phyloP scores from a whole-genome alignment of 352 stramenopile species.

The Phytopythium montanum region DNA sequence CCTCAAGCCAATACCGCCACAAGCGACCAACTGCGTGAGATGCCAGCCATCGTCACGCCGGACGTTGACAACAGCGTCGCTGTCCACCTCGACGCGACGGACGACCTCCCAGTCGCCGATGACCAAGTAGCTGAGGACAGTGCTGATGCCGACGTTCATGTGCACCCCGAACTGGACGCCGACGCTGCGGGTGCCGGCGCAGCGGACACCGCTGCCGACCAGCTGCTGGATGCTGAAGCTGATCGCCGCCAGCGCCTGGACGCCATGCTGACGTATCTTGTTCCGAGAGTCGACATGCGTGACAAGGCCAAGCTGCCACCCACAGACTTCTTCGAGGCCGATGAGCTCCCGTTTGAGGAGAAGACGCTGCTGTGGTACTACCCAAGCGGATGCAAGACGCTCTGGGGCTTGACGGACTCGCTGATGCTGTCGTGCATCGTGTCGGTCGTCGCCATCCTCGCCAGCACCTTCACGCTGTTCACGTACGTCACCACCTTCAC shows the following conservation, averaged over 20 bases:
- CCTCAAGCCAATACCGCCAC: too few species aligned
- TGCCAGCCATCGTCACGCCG: neutral
- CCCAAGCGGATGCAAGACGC: neutral
- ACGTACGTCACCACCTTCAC: neutral
- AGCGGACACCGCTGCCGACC: too few species aligned
- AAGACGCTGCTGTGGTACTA: neutral
- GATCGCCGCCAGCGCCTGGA: neutral
- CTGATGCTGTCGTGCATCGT: neutral
- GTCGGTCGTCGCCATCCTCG: neutral
- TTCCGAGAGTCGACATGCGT: constrained; percentile 1
- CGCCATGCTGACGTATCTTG: neutral
- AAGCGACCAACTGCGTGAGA: neutral
- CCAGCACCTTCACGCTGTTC: constrained; percentile 3
- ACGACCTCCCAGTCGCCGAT: neutral
- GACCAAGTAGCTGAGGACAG: neutral
- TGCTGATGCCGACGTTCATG: neutral
- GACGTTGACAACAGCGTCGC: neutral
- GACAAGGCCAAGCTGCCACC: neutral
- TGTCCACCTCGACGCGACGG: neutral
- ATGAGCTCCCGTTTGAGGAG: constrained; percentile 6
- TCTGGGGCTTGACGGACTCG: neutral
- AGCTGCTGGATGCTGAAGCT: neutral
- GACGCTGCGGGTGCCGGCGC: too few species aligned
- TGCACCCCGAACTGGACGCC: neutral
- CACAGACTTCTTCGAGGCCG: neutral